Percentiles rank a stretch among this genome's conserved stretches.
Evolutionary conservation across 352 stramenopile species (phyloP).

Genomic region (Globisporangium paroecandrum): DNA sequence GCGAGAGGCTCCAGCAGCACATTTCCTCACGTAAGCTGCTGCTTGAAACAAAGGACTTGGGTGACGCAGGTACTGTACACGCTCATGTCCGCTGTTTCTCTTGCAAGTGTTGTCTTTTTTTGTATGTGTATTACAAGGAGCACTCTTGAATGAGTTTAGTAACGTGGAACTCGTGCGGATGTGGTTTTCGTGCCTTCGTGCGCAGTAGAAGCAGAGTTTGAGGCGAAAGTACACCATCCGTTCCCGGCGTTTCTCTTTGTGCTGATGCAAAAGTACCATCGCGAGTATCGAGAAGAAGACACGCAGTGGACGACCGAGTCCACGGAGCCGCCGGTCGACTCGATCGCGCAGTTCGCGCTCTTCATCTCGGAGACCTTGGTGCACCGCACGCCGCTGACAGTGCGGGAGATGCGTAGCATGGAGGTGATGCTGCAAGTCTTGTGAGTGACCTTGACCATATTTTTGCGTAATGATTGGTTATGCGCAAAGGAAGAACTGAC

Average conservation of each 20-base stretch:
- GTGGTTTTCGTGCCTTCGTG: slow-evolving; percentile 19
- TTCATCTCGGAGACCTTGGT: slow-evolving; percentile 71
- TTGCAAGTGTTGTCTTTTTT: not conserved
- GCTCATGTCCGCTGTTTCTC: slow-evolving; percentile 15
- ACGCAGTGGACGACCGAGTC: slow-evolving; percentile 53
- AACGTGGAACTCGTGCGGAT: slow-evolving; percentile 19
- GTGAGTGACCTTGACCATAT: slow-evolving; percentile 42
- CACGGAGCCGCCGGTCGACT: slow-evolving; percentile 69
- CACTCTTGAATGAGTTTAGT: not conserved
- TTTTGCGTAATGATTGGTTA: not conserved
- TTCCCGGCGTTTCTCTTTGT: slow-evolving; percentile 72
- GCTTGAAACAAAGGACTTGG: slow-evolving; percentile 44
- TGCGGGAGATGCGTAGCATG: slow-evolving; percentile 58
- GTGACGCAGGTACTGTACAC: slow-evolving; percentile 43
- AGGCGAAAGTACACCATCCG: slow-evolving; percentile 72
- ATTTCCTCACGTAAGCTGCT: slow-evolving; percentile 24
- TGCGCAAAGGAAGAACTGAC: not conserved
- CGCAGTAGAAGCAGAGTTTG: slow-evolving; percentile 84
- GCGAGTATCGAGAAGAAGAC: slow-evolving; percentile 51
- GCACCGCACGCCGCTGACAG: slow-evolving; percentile 49
- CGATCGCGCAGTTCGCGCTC: slow-evolving; percentile 72
- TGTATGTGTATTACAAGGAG: not conserved
- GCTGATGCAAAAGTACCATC: slow-evolving; percentile 86
- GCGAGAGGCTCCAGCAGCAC: slow-evolving; percentile 38
- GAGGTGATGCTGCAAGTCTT: slow-evolving; percentile 80